These are phyloP conservation scores for Solanum chiquidenum DNA, from an alignment of 257 asterid genomes.

Conservation along the genomic window DNA sequence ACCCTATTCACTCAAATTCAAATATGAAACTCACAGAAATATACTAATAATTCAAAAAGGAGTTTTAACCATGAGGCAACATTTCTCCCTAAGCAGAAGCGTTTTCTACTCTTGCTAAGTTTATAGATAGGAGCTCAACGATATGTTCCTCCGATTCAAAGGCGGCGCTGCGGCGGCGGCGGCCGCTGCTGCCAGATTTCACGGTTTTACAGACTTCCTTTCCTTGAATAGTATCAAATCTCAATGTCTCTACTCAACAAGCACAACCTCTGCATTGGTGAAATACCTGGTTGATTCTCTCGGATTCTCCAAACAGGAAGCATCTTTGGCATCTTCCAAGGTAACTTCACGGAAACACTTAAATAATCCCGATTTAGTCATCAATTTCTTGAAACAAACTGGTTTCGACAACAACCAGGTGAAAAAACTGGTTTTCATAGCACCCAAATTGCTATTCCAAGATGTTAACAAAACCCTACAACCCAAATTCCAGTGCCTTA, in stretches of 20 bases:
- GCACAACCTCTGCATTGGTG: background rate
- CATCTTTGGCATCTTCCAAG: background rate
- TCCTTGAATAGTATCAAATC: background rate
- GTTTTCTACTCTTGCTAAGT: background rate
- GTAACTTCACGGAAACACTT: background rate
- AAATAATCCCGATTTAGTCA: background rate
- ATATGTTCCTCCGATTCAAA: background rate
- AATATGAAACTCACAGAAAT: background rate
- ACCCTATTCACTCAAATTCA: too few species aligned
- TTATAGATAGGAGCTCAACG: background rate
- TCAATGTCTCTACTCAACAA: background rate
- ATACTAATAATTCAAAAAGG: too few species aligned
- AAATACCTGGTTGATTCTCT: constrained; percentile 3
- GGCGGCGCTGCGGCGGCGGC: background rate
- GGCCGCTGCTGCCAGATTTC: background rate
- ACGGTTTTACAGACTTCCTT: background rate
- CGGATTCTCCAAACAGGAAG: constrained; percentile 5
- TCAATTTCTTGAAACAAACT: background rate
- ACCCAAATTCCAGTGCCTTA: background rate
- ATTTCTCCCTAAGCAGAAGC: background rate
- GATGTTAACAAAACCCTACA: background rate
- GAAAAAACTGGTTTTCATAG: background rate
- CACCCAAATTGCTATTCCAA: background rate
- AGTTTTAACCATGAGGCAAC: background rate
- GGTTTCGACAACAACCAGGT: constrained; percentile 1